These are phyloP conservation scores for Lyophyllum atratum DNA, from an alignment of 768 basidiomycete species.

Conservation along the genomic window DNA sequence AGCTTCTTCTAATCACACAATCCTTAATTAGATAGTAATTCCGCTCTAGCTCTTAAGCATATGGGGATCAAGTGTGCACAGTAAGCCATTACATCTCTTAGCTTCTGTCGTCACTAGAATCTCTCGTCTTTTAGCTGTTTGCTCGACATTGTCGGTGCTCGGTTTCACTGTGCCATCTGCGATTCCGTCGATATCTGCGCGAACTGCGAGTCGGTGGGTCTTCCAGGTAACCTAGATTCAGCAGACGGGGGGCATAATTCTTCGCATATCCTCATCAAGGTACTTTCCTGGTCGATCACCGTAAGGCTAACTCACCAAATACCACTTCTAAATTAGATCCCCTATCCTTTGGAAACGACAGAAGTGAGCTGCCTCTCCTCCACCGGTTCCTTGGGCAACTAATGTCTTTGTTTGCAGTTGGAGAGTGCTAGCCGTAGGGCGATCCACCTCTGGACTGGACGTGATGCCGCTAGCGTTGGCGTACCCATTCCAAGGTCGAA, in stretches of 20 bases:
- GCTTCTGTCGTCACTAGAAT: not conserved
- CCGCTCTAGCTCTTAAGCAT: conserved; percentile 69
- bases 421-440: conserved; percentile 77
- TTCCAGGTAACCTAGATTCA: conserved; percentile 81
- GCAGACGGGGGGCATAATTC: conserved; percentile 78
- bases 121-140: conserved; percentile 60
- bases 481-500: conserved; percentile 46
- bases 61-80: conserved; percentile 85
- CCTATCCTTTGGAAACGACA: conserved; percentile 72
- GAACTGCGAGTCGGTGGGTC: conserved; percentile 84
- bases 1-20: conserved; percentile 21
- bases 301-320: not conserved
- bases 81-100: conserved; percentile 45
- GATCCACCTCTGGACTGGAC: conserved; percentile 71
- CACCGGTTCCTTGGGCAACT: not conserved
- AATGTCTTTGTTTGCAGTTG: conserved; percentile 28
- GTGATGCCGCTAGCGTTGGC: conserved; percentile 69
- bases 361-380: conserved; percentile 46
- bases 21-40: not conserved
- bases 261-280: conserved; percentile 95
- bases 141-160: conserved; percentile 87
- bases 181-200: conserved; percentile 83
- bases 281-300: conserved; percentile 22
- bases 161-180: conserved; percentile 92
- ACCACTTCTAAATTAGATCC: conserved; percentile 60